phyloP scores from a whole-genome alignment of 2,329 filamentous ascomycete genomes.

The Orbilia blumenaviensis region DNA sequence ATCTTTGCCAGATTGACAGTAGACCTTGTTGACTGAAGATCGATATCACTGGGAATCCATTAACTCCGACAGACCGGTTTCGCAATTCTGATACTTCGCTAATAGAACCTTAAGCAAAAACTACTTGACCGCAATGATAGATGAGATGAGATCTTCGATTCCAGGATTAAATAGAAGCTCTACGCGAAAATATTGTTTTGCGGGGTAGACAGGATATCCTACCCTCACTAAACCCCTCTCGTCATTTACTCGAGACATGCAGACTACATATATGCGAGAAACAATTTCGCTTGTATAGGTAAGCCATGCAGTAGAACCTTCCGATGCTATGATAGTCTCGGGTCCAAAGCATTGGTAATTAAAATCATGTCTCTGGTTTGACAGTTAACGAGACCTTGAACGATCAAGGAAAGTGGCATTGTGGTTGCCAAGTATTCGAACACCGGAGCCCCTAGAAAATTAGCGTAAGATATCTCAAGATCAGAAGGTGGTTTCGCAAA shows the following conservation, averaged over 20 bases:
- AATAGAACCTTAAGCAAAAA: not conserved
- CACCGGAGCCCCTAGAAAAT: not conserved
- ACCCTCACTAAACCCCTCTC: not conserved
- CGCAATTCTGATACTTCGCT: not conserved
- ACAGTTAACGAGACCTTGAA: not conserved
- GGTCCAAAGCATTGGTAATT: not conserved
- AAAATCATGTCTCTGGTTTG: not conserved
- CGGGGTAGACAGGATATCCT: constrained; percentile 6
- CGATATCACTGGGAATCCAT: too few species aligned
- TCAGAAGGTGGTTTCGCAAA: not conserved
- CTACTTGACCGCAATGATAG: not conserved
- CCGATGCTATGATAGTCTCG: not conserved
- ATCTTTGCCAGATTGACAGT: too few species aligned
- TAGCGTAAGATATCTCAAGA: not conserved
- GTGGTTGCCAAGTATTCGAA: not conserved
- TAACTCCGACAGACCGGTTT: too few species aligned
- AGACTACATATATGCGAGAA: not conserved
- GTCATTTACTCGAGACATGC: not conserved
- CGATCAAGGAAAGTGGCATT: not conserved
- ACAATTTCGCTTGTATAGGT: not conserved
- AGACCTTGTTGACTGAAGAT: too few species aligned
- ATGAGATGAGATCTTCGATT: not conserved
- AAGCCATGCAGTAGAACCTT: too few species aligned
- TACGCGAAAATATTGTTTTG: constrained; percentile 6
- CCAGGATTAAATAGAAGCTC: not conserved